Percentiles rank a stretch among this genome's conserved stretches.
Evolutionary conservation across 2,329 filamentous ascomycete genomes (phyloP).

Genomic region (Hypoxylon sp.): DNA sequence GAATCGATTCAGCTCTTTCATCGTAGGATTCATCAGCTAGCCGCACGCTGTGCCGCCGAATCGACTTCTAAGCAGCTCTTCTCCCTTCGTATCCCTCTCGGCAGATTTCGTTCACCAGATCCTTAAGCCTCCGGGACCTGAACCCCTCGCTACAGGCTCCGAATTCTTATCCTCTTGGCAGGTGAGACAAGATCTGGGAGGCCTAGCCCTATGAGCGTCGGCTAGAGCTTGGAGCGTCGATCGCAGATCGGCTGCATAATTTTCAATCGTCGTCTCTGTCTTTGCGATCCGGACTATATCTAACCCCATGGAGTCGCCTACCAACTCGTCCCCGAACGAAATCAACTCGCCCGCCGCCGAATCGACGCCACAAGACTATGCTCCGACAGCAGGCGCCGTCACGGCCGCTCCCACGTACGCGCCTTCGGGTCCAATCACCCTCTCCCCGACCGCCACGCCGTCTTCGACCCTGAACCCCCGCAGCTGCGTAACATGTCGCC

Average conservation of each 20-base stretch:
- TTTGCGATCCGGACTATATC: constrained; percentile 6
- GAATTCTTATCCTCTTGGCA: not conserved
- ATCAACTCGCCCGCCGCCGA: constrained; percentile 28
- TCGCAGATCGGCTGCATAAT: constrained; percentile 25
- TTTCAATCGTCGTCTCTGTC: constrained; percentile 18
- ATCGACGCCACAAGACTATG: constrained; percentile 32
- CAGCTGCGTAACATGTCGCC: constrained; percentile 60
- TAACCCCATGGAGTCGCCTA: constrained; percentile 29
- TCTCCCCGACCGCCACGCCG: constrained; percentile 44
- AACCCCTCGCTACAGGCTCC: not conserved
- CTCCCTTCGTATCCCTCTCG: not conserved
- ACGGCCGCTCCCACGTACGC: constrained; percentile 27
- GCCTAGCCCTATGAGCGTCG: not conserved
- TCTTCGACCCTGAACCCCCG: constrained; percentile 45
- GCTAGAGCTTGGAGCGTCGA: constrained; percentile 8
- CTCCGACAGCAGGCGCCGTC: constrained; percentile 3
- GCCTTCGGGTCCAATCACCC: constrained; percentile 42
- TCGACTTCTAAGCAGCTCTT: constrained; percentile 1
- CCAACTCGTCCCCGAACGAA: constrained; percentile 30
- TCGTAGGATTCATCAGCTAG: constrained; percentile 20
- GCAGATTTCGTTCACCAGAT: not conserved
- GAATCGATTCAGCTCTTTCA: constrained; percentile 29
- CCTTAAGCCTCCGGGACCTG: not conserved
- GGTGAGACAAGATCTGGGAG: not conserved
- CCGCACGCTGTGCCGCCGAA: constrained; percentile 15